Evolutionary conservation across 2,329 filamentous ascomycete species (phyloP).

Genomic region (Aureobasidium leucospermi): DNA sequence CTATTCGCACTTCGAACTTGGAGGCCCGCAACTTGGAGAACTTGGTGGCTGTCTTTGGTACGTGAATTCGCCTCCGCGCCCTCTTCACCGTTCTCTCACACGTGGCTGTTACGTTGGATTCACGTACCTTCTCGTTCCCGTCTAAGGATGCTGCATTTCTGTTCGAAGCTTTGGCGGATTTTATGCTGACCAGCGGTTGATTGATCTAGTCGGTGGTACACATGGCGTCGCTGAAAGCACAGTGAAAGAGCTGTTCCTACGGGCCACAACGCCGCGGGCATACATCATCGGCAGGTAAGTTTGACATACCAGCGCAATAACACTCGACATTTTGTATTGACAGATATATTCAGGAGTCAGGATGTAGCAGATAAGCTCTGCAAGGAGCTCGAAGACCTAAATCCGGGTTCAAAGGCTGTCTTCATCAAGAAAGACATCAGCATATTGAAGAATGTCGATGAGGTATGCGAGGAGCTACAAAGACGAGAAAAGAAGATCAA

Average conservation of each 20-base stretch:
- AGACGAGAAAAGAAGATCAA: slow-evolving; percentile 47
- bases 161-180: not conserved
- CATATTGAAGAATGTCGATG: slow-evolving; percentile 35
- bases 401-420: slow-evolving; percentile 29
- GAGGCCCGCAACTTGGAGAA: slow-evolving; percentile 22
- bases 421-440: slow-evolving; percentile 39
- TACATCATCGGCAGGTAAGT: slow-evolving; percentile 37
- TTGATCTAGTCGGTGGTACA: slow-evolving; percentile 33
- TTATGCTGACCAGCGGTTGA: not conserved
- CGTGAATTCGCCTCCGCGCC: not conserved
- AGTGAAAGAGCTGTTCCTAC: slow-evolving; percentile 35
- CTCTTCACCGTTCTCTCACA: not conserved
- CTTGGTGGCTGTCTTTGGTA: slow-evolving; percentile 29
- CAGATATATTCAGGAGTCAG: slow-evolving; percentile 25
- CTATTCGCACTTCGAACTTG: slow-evolving; percentile 27
- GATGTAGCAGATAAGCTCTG: slow-evolving; percentile 31
- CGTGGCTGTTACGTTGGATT: not conserved
- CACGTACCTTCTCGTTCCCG: not conserved
- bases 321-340: not conserved
- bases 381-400: slow-evolving; percentile 31
- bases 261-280: slow-evolving; percentile 31
- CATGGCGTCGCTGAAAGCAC: slow-evolving; percentile 38
- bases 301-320: no score
- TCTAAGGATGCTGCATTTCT: not conserved
- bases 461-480: slow-evolving; percentile 41